Evolutionary conservation across 2,329 filamentous ascomycete species (phyloP).

Genomic region (Xylariaceae sp.): DNA sequence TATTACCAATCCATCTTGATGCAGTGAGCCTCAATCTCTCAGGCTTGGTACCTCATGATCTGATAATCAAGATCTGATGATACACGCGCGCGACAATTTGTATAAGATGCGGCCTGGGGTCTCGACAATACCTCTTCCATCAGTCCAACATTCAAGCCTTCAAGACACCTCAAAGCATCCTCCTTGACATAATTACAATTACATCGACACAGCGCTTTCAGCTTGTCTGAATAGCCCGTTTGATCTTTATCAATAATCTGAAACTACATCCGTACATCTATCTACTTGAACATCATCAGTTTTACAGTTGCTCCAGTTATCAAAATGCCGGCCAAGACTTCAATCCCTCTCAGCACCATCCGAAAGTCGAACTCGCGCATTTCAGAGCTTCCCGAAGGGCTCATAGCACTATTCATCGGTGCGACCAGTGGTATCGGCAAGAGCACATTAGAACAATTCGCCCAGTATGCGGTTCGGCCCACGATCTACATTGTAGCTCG

Average conservation of each 20-base stretch:
- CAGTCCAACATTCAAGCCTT: not conserved
- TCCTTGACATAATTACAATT: not conserved
- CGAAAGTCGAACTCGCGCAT: slow-evolving; percentile 29
- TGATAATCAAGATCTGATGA: too few relatives aligned
- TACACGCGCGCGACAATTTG: too few relatives aligned
- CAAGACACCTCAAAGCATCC: not conserved
- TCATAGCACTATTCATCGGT: slow-evolving; percentile 33
- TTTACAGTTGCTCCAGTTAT: not conserved
- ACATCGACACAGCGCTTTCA: not conserved
- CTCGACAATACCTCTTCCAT: not conserved
- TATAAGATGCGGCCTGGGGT: not conserved
- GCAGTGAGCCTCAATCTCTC: too few relatives aligned
- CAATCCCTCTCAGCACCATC: not conserved
- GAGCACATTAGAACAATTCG: slow-evolving; percentile 38
- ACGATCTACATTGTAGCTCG: slow-evolving; percentile 43
- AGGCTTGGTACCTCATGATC: too few relatives aligned
- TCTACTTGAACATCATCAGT: not conserved
- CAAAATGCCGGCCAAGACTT: not conserved
- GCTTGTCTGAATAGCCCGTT: not conserved
- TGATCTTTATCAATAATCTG: not conserved
- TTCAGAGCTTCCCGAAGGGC: slow-evolving; percentile 18
- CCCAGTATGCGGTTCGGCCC: slow-evolving; percentile 32
- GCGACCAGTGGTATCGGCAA: slow-evolving; percentile 47
- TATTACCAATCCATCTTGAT: too few relatives aligned
- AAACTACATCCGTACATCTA: not conserved